Conservation (phyloP, 805 yeast genomes). For the Scheffersomyces coipomensis region DNA sequence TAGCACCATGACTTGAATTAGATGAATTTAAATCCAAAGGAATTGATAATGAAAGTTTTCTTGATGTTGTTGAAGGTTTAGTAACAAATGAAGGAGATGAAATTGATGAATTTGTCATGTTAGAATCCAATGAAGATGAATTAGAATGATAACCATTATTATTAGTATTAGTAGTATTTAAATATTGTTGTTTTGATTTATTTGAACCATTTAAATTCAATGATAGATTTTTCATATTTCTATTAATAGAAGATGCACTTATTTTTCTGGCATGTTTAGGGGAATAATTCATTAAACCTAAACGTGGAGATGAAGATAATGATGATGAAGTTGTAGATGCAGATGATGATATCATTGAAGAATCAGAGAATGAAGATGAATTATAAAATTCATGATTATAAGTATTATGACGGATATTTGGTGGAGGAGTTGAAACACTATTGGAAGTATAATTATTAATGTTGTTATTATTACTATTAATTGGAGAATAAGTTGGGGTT, state of each 20-base stretch:
- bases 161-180: slow-evolving; percentile 9
- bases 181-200: slow-evolving; percentile 4
- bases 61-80: neutral
- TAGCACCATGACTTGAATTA: neutral
- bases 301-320: slow-evolving; percentile 3
- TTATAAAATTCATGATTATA: neutral
- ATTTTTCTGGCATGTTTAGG: slow-evolving; percentile 37
- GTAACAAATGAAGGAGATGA: slow-evolving; percentile 4
- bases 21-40: neutral
- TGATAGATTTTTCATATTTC: slow-evolving; percentile 39
- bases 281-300: slow-evolving; percentile 30
- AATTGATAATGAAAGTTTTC: slow-evolving; percentile 1
- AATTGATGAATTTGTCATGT: neutral
- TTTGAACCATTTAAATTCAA: slow-evolving; percentile 20
- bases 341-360: slow-evolving; percentile 3
- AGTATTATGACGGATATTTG: neutral
- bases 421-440: neutral
- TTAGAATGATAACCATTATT: slow-evolving; percentile 2
- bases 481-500: neutral
- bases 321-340: slow-evolving; percentile 2
- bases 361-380: neutral
- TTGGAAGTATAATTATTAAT: neutral
- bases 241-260: slow-evolving; percentile 23
- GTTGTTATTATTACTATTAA: too few relatives aligned
- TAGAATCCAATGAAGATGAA: neutral